phyloP scores from a whole-genome alignment of 495 filamentous ascomycete genomes.

The Opeltia flavorubescens region DNA sequence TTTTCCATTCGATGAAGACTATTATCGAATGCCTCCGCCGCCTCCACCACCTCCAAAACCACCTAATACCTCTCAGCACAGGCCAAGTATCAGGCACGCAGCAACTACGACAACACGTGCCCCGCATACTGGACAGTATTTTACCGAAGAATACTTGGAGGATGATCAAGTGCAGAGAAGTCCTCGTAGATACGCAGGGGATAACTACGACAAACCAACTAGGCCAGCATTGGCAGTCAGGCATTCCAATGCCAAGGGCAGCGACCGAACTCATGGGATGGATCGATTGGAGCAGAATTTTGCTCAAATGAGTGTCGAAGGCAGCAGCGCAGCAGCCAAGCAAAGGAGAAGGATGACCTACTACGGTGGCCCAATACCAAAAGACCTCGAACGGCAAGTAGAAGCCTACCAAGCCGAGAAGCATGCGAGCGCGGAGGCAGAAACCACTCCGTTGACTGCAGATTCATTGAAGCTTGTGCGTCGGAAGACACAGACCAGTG shows the following conservation, averaged over 20 bases:
- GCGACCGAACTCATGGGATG: constrained; percentile 5
- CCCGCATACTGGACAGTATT: neutral
- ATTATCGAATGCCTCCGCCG: constrained; percentile 30
- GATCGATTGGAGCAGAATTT: constrained; percentile 7
- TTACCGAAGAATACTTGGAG: neutral
- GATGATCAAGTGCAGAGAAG: constrained; percentile 1
- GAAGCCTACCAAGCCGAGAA: constrained; percentile 12
- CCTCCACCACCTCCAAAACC: constrained; percentile 19
- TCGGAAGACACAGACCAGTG: constrained; percentile 9
- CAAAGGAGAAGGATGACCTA: constrained; percentile 5
- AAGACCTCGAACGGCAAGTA: constrained; percentile 8
- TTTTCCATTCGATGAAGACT: constrained; percentile 28
- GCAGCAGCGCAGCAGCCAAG: constrained; percentile 3
- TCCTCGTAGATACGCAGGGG: constrained; percentile 2
- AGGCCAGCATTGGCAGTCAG: constrained; percentile 10
- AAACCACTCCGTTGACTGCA: neutral
- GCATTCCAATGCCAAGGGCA: constrained; percentile 4
- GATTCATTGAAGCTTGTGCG: constrained; percentile 3
- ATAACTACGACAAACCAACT: constrained; percentile 1
- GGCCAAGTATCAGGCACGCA: constrained; percentile 16
- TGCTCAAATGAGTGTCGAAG: constrained; percentile 5
- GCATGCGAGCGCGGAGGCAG: neutral
- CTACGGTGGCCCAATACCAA: constrained; percentile 10
- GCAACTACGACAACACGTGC: constrained; percentile 1
- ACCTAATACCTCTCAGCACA: constrained; percentile 3